Evolutionary conservation across 805 yeast species (phyloP).

Genomic region (Sungouiella thailandica): DNA sequence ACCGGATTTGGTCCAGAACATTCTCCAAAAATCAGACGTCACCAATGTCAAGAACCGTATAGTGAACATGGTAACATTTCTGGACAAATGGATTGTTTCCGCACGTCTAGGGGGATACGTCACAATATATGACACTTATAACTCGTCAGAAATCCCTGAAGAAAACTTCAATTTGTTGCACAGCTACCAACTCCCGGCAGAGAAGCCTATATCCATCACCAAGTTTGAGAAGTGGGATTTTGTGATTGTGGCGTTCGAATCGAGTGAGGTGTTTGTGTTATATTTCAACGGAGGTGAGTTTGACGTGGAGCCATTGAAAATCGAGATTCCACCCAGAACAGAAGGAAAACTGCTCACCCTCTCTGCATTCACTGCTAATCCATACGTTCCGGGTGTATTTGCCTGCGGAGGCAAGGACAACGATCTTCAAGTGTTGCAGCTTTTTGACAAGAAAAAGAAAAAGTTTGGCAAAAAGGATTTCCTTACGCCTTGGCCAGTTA

Average conservation of each 20-base stretch:
- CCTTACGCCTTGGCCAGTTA: slow-evolving; percentile 15
- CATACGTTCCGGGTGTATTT: slow-evolving; percentile 45
- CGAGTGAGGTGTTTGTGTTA: slow-evolving; percentile 40
- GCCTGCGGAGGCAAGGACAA: slow-evolving; percentile 88
- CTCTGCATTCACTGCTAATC: slow-evolving; percentile 44
- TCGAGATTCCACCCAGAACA: slow-evolving; percentile 6
- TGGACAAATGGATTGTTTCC: slow-evolving; percentile 34
- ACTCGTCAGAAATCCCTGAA: slow-evolving; percentile 21
- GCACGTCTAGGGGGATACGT: slow-evolving; percentile 41
- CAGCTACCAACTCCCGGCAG: slow-evolving; percentile 23
- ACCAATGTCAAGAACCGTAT: slow-evolving; percentile 30
- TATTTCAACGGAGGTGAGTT: slow-evolving; percentile 25
- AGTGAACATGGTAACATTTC: slow-evolving; percentile 24
- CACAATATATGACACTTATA: slow-evolving; percentile 30
- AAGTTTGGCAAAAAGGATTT: slow-evolving; percentile 10
- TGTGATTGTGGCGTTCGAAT: slow-evolving; percentile 42
- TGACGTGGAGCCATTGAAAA: slow-evolving; percentile 24
- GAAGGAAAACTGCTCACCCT: slow-evolving; percentile 21
- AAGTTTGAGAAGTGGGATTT: slow-evolving; percentile 24
- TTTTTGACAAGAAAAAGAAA: slow-evolving; percentile 24
- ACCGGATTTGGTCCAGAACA: slow-evolving; percentile 51
- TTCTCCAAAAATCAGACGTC: slow-evolving; percentile 26
- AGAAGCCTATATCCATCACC: slow-evolving; percentile 30
- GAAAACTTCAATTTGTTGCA: slow-evolving; percentile 37
- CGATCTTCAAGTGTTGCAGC: slow-evolving; percentile 50